Conservation (phyloP, 805 yeast genomes). For the Metschnikowia gelsemii region DNA sequence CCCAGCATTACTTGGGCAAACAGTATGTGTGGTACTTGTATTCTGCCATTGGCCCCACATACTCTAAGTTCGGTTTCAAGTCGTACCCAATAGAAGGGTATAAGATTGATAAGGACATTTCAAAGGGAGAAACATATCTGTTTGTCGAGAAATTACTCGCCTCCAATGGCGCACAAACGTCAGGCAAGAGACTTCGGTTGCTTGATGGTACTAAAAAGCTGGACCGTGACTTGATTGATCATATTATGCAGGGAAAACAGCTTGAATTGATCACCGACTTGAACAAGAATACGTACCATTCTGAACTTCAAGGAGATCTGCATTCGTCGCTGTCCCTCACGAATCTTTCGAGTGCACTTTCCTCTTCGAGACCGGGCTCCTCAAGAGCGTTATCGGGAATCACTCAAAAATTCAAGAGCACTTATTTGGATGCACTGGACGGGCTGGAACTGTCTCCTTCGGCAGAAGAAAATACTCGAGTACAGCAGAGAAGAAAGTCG, state of each 20-base stretch:
- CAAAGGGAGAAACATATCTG: conserved; percentile 19
- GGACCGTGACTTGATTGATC: conserved; percentile 32
- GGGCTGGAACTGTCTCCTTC: background rate
- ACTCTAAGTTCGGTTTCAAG: conserved; percentile 60
- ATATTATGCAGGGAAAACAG: conserved; percentile 34
- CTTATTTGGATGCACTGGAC: background rate
- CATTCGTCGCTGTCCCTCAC: conserved; percentile 36
- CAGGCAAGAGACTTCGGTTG: conserved; percentile 33
- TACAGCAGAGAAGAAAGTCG: conserved; percentile 24
- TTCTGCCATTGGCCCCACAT: conserved; percentile 72
- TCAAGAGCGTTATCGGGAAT: conserved; percentile 23
- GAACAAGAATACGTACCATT: conserved; percentile 34
- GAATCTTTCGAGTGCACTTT: conserved; percentile 27
- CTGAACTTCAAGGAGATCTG: conserved; percentile 31
- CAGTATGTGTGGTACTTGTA: conserved; percentile 51
- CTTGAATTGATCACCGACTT: conserved; percentile 38
- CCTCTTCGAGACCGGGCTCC: conserved; percentile 23
- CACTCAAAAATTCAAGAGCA: conserved; percentile 16
- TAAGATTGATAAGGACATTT: conserved; percentile 26
- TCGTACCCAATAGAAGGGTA: conserved; percentile 36
- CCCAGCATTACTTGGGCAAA: conserved; percentile 34
- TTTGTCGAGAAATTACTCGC: conserved; percentile 25
- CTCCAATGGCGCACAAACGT: conserved; percentile 4
- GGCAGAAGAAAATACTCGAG: background rate
- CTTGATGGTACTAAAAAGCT: conserved; percentile 24